Base-by-base conservation (phyloP, 2,329 filamentous ascomycete species). In the Diaporthe australafricana region DNA sequence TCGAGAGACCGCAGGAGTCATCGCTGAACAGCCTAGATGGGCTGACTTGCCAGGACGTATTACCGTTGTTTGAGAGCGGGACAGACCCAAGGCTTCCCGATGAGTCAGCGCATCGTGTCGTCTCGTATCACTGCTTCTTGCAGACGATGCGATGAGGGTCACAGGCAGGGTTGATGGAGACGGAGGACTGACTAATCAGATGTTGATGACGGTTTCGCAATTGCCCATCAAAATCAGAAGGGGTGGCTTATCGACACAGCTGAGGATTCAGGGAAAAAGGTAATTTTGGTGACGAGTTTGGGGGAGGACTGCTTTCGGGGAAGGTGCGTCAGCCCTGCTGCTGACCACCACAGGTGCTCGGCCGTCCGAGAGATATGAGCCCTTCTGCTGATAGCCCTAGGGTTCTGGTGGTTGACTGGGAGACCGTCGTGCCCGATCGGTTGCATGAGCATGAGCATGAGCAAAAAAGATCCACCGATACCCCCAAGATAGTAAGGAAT, bases 1-100 rank as follows among this genome's bases (percentile, higher is more conserved):
- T 85, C 84, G 47, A 85, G 81, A 71, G 80, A 78, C 40, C 79
- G 79, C 27, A 81, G 82, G 40, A 78, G 78, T 65, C 76, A 82
- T 63, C 81, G 82, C 74, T 81, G 72, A 73, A 42, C 32, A 56
- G 35, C 16, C 11, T 30, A 14, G 35, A 27, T 38, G 50, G 38
- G 14, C 38, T 20, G 30, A 20, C 42, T 60, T 50, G 17, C 8
- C n/a, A 17, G 27, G 32, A 57, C 63, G 30, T 27, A 20, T 5
- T 40, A 53, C 20, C 32, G 27, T 20, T 22, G 25, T 50, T 55
- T 71, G 65, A 68, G 48, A 17, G 38, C 48, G 56, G 47, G 50
- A 40, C 50, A 47, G 35, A 63, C 20, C 25, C 35, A 42, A 48
- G 27, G 38, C 25, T 42, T n/a, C 35, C 22, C 52, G 52, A 68